Evolutionary conservation across 306 rosid species (phyloP).

Genomic region (Lupinus albus): DNA sequence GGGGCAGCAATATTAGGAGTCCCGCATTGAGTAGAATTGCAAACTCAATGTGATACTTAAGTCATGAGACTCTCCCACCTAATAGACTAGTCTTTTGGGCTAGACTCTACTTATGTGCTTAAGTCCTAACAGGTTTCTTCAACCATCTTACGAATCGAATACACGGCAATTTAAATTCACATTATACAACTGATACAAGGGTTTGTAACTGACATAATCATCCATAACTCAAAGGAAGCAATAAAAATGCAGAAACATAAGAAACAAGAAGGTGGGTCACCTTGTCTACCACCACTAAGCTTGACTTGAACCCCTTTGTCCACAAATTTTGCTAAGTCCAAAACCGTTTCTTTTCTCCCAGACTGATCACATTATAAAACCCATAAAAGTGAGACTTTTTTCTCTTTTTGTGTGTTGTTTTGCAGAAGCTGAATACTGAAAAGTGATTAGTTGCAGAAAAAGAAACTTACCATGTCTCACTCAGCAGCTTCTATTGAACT

Average conservation of each 20-base stretch:
- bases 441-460: not conserved
- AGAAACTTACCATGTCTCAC: constrained; percentile 45
- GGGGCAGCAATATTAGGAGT: too few relatives aligned
- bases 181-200: not conserved
- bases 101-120: too few relatives aligned
- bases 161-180: not conserved
- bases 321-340: constrained; percentile 88
- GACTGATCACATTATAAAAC: constrained; percentile 47
- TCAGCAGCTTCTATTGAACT: constrained; percentile 12
- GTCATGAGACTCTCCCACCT: too few relatives aligned
- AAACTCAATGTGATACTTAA: too few relatives aligned
- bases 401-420: not conserved
- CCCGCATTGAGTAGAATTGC: too few relatives aligned
- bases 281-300: constrained; percentile 96
- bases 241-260: not conserved
- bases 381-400: not conserved
- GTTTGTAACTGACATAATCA: not conserved
- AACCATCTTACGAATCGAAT: not conserved
- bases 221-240: not conserved
- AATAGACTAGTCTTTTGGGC: too few relatives aligned
- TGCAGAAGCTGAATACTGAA: not conserved
- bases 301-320: constrained; percentile 92
- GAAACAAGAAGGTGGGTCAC: constrained; percentile 25
- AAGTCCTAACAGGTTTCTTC: too few relatives aligned
- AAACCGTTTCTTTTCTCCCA: constrained; percentile 82